Conservation (phyloP, 2,329 filamentous ascomycete species). For the Akanthomyces uredinophilus region DNA sequence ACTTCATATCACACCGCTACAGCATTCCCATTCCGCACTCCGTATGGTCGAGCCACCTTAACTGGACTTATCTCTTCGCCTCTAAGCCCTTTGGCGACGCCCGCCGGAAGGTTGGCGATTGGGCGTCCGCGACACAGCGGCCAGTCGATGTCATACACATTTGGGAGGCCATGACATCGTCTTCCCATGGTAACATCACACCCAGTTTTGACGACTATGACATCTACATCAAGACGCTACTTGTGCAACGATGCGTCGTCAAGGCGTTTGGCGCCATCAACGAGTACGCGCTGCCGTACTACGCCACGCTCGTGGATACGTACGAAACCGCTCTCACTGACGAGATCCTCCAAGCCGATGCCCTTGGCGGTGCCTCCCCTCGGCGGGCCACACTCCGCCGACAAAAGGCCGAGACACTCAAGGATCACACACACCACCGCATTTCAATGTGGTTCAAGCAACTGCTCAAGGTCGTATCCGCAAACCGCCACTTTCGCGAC, state of each 20-base stretch:
- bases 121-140: slow-evolving; percentile 31
- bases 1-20: slow-evolving; percentile 58
- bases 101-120: slow-evolving; percentile 30
- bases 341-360: slow-evolving; percentile 29
- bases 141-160: slow-evolving; percentile 44
- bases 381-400: slow-evolving; percentile 23
- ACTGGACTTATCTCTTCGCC: slow-evolving; percentile 59
- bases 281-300: slow-evolving; percentile 36
- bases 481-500: slow-evolving; percentile 20
- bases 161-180: slow-evolving; percentile 53
- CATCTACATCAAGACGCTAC: slow-evolving; percentile 35
- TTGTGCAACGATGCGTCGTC: slow-evolving; percentile 25
- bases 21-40: slow-evolving; percentile 48
- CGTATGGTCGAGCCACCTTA: slow-evolving; percentile 63
- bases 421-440: slow-evolving; percentile 29
- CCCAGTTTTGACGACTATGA: slow-evolving; percentile 55
- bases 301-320: slow-evolving; percentile 22
- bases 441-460: slow-evolving; percentile 25
- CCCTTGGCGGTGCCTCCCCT: slow-evolving; percentile 5
- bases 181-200: slow-evolving; percentile 47
- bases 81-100: slow-evolving; percentile 32
- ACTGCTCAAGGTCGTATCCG: slow-evolving; percentile 25
- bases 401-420: slow-evolving; percentile 24
- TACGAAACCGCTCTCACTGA: slow-evolving; percentile 27
- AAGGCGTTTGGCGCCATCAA: slow-evolving; percentile 35